Percentiles rank a stretch among this genome's conserved stretches.
Evolutionary conservation across 2,329 filamentous ascomycete genomes (phyloP).

Genomic region (Trichophyton equinum): DNA sequence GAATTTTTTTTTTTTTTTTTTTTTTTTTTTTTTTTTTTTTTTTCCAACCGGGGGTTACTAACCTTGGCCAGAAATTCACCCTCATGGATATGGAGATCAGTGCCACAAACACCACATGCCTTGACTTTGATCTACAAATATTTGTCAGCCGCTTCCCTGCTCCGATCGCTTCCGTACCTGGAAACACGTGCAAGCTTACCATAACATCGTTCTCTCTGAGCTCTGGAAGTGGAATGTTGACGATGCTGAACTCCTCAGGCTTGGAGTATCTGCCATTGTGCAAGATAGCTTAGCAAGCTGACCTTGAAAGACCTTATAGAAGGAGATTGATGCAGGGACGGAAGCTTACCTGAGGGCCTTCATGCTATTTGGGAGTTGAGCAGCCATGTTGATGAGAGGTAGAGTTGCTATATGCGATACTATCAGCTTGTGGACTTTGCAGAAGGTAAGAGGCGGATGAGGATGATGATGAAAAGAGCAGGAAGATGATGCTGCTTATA

Average conservation of each 20-base stretch:
- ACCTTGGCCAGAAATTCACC: conserved; percentile 52
- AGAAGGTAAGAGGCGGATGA: neutral
- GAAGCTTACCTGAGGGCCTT: conserved; percentile 47
- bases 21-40: too few species aligned
- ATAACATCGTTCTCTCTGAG: conserved; percentile 49
- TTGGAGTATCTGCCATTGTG: conserved; percentile 42
- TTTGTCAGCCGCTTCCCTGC: conserved; percentile 10
- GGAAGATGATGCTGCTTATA: conserved; percentile 1
- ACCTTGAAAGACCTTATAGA: neutral
- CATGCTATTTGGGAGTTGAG: conserved; percentile 41
- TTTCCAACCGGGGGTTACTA: conserved; percentile 15
- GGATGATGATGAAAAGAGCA: neutral
- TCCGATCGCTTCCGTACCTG: neutral
- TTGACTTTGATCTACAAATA: conserved; percentile 48
- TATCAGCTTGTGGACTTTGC: neutral
- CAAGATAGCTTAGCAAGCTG: neutral
- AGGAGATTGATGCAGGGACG: neutral
- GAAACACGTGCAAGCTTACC: conserved; percentile 21
- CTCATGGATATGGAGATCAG: conserved; percentile 45
- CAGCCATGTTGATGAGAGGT: conserved; percentile 20
- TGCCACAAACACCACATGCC: conserved; percentile 52
- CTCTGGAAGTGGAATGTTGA: conserved; percentile 49
- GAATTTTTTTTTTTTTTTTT: too few species aligned
- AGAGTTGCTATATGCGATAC: neutral
- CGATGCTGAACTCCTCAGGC: conserved; percentile 48